These are phyloP conservation scores for Fusarium pininemorale DNA, from an alignment of 2,329 filamentous ascomycete species.

Conservation along the genomic window DNA sequence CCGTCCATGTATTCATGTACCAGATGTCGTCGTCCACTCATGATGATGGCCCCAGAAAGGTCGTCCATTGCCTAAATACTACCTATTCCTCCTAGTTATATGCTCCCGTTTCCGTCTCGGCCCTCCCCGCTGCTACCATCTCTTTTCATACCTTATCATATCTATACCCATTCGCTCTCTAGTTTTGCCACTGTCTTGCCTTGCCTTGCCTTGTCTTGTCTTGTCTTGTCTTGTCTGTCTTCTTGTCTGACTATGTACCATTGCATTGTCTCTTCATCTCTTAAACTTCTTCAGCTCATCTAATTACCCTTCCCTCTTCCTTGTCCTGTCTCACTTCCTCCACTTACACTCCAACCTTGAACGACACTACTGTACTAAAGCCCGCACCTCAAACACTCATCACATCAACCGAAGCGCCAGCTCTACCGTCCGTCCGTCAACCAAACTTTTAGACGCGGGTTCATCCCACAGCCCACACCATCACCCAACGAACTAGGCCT, in stretches of 20 bases:
- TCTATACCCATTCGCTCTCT: slow-evolving; percentile 26
- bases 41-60: slow-evolving; percentile 36
- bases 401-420: slow-evolving; percentile 37
- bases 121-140: slow-evolving; percentile 32
- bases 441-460: slow-evolving; percentile 35
- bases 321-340: slow-evolving; percentile 11
- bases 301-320: slow-evolving; percentile 5
- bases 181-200: slow-evolving; percentile 25
- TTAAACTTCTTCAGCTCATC: not conserved
- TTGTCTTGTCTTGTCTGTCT: slow-evolving; percentile 13
- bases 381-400: slow-evolving; percentile 25
- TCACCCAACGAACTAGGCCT: slow-evolving; percentile 37
- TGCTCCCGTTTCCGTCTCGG: slow-evolving; percentile 38
- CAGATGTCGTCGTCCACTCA: slow-evolving; percentile 43
- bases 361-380: slow-evolving; percentile 22
- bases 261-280: not conserved
- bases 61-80: slow-evolving; percentile 44
- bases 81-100: slow-evolving; percentile 26
- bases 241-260: not conserved
- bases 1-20: slow-evolving; percentile 41
- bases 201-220: not conserved
- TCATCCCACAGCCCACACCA: slow-evolving; percentile 39
- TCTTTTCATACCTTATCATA: slow-evolving; percentile 10
- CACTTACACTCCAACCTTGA: slow-evolving; percentile 32
- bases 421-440: slow-evolving; percentile 12